Evolutionary conservation across 768 basidiomycete species (phyloP), one percentile per base, ranked within the genome.

Genomic region (Sporobolomyces pararoseus): DNA sequence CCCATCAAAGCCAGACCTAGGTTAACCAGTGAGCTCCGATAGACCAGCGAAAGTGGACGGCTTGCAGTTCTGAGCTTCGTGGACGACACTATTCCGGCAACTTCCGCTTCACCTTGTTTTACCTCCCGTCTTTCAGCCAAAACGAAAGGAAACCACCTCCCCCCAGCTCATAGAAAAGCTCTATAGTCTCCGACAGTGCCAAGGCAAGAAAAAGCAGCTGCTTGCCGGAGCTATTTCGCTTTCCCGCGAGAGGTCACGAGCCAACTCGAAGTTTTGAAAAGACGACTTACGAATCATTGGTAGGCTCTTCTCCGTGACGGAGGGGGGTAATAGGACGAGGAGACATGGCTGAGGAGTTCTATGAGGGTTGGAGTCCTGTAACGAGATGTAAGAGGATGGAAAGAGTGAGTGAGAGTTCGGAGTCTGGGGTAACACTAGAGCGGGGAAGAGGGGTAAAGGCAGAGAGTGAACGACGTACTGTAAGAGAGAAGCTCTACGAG

Each of bases 271-370:
- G 39, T 2, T 29, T 29, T 4, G 14, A 21, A 25, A 25, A 37
- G 17, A 9, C 19, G 14, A 57, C 68, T 50, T 16, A 70, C 68
- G 68, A 55, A 46, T 70, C 68, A 14, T 21, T 37, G 50, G 27
- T 49, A 23, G 63, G 63, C 52, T 70, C 68, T 44, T 70, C 68
- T 58, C 68, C 68, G 57, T 70, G 68, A 32, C 63, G 68, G 9
- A 50, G 17, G 23, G 63, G 68, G 16, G 68, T 70, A 13, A 46
- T 60, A 21, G 58, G 14, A 12, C 68, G 68, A 23, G 52, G 42
- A 37, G 68, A 64, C 68, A 70, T 70, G 51, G 6, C 42, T 29
- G 35, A 4, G 12, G 51, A 16, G 3, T 39, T 21, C 6, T 25
- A 10, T 0, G 46, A 16, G 10, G 17, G 49, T 4, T 9, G 35